Percentiles rank a stretch among this genome's conserved stretches.
Conservation (phyloP, 1,284 basidiomycete genomes). For the Moesziomyces aphidis region DNA sequence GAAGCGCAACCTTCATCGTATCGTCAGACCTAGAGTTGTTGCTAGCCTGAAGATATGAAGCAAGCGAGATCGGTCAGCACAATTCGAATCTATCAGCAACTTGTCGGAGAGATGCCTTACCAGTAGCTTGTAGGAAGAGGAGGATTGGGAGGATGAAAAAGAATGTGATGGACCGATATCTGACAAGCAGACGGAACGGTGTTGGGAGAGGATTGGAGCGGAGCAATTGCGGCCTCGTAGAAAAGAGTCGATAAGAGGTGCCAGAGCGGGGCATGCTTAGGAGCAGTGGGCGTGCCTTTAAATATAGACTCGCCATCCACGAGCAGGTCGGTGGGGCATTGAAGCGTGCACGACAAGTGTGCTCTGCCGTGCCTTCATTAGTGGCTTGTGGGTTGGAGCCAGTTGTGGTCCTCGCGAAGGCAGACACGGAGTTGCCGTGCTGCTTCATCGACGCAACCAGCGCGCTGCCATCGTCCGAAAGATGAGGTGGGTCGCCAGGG, state of each 20-base stretch:
- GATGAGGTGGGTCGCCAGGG: neutral
- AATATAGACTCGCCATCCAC: neutral
- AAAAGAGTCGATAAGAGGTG: neutral
- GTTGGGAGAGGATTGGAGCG: neutral
- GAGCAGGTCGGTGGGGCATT: neutral
- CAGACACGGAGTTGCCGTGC: too few species aligned
- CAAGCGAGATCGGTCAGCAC: neutral
- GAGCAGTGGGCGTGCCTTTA: neutral
- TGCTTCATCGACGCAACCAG: too few species aligned
- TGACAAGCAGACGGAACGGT: constrained; percentile 24
- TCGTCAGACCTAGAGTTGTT: neutral
- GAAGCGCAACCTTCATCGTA: constrained; percentile 33
- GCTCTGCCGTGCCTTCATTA: neutral
- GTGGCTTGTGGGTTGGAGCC: neutral
- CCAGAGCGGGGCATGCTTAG: neutral
- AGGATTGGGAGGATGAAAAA: neutral
- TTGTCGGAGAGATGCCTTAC: neutral
- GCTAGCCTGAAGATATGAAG: neutral
- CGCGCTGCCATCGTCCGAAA: neutral
- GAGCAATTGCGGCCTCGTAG: neutral
- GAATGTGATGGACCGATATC: constrained; percentile 13
- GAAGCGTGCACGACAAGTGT: neutral
- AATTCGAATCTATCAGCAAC: neutral
- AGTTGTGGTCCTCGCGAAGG: neutral
- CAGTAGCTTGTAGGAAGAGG: neutral